Percentiles rank a stretch among this genome's conserved stretches.
These are phyloP conservation scores for Melampsora larici-populina DNA, from an alignment of 1,284 basidiomycete species.

Conservation along the genomic window DNA sequence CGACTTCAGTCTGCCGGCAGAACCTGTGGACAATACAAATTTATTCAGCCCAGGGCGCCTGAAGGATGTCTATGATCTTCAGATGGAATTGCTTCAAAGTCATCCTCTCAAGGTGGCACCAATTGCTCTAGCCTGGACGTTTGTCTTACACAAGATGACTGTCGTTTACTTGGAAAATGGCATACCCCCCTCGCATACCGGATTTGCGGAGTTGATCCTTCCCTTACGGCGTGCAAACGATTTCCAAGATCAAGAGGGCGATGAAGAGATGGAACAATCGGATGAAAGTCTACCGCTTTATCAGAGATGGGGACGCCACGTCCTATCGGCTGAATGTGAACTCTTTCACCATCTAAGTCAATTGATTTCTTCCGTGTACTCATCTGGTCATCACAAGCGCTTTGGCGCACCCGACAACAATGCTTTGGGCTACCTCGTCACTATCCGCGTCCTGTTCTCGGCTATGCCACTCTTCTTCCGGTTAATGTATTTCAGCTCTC, in stretches of 20 bases:
- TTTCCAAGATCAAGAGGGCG: slow-evolving; percentile 16
- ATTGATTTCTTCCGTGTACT: slow-evolving; percentile 26
- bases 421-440: slow-evolving; percentile 40
- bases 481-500: slow-evolving; percentile 18
- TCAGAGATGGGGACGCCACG: slow-evolving; percentile 31
- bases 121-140: slow-evolving; percentile 37
- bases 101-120: slow-evolving; percentile 28
- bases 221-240: slow-evolving; percentile 3
- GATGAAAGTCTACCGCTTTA: slow-evolving; percentile 37
- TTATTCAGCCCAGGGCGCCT: slow-evolving; percentile 25
- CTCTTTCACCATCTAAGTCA: slow-evolving; percentile 33
- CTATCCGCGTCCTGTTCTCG: slow-evolving; percentile 29
- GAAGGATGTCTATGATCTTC: slow-evolving; percentile 37
- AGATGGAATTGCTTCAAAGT: slow-evolving; percentile 33
- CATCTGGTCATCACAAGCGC: slow-evolving; percentile 14
- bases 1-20: slow-evolving; percentile 15
- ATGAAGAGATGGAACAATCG: slow-evolving; percentile 10
- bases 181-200: slow-evolving; percentile 33
- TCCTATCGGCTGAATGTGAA: slow-evolving; percentile 37
- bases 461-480: slow-evolving; percentile 36
- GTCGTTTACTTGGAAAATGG: slow-evolving; percentile 23
- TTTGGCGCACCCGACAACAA: slow-evolving; percentile 35
- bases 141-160: slow-evolving; percentile 35
- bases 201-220: slow-evolving; percentile 30
- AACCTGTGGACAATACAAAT: background rate